Base-by-base conservation (phyloP, 2,329 filamentous ascomycete species). In the Colletotrichum sp. region DNA sequence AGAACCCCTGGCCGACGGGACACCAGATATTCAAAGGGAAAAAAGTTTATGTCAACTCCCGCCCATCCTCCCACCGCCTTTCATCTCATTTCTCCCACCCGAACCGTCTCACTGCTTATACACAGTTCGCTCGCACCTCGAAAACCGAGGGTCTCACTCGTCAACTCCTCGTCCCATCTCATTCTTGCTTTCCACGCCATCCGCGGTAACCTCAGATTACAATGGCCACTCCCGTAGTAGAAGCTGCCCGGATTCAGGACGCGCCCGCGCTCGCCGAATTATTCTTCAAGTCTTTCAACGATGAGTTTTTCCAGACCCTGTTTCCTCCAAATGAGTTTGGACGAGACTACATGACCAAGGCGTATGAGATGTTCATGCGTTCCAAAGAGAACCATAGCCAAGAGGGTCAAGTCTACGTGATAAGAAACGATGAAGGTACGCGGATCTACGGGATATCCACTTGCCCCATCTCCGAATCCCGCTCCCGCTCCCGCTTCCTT, bases 291-390 rank as follows among this genome's bases (percentile, higher is more conserved):
- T 64, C 68, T 21, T 79, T 78, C 36, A 57, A 74, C 18, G 64
- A 73, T 30, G 77, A 74, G 18, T 75, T 65, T 59, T 77, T 78
- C 44, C 70, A 68, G 67, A 18, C 52, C 3, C 32, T 76, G 8
- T 78, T 72, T 30, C 75, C 75, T n/a, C 75, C 36, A 16, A 77
- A 77, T 24, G 36, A 72, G 13, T 49, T 73, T 15, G 78, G 78
- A 28, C 70, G 59, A 21, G 67, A 44, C 6, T 78, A 75, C 13
- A 64, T 72, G 13, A 71, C 36, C 64, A 39, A 66, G 9, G 70
- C 76, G 5, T 74, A 62, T 16, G 36, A 60, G n/a, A 28, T 44
- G 8, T 77, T 77, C 49, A 71, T 74, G 36, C 26, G 69, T 16
- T 77, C 70, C 10, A 77, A 69, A 49, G 34, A 62, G 34, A 49